Base-by-base conservation (phyloP, 176 grass and related monocot species). In the Phyllostachys edulis region DNA sequence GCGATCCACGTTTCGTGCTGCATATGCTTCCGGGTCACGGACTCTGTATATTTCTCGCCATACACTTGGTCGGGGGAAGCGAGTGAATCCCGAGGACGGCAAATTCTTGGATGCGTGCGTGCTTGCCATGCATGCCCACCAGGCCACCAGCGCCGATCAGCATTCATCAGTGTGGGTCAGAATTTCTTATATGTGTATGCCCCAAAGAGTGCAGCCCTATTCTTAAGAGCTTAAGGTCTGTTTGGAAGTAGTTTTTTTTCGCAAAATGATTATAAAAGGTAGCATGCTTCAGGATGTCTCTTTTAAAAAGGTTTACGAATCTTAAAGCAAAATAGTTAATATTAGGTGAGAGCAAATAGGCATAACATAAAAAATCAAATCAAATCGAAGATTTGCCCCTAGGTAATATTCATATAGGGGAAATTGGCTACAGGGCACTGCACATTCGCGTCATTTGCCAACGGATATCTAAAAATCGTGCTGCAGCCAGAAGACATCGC, bases 1-100 rank as follows among this genome's bases (percentile, higher is more conserved):
- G 72, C 29, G 84, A 90, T 90, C 88, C 84, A 74, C 84, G 67
- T 78, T 90, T 86, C 79, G 73, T 90, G 84, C 88, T 82, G 88
- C 69, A 41, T 75, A 76, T 76, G 87, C 87, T 49, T 78, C 50
- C 51, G 72, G 41, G 39, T 0, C 50, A 12, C 38, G 29, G 34
- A 17, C 46, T 67, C 66, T 51, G 27, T 67, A 50, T 80, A 75
- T 38, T 71, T 77, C 71, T 37, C 41, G 18, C 64, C 76, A 49
- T 56, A 80, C 67, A 29, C 66, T 86, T 90, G 88, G 88, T 73
- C 57, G 38, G 65, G 27, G 27, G 27, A 36, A 29, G 7, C 7
- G 65, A 7, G 47, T 42, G 78, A 77, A 90, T 86, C 88, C 83
- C 79, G 73, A 90, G 72, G 38, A 38, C 27, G 38, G 24, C 62